Percentiles rank a stretch among this genome's conserved stretches.
Conservation (phyloP, 2,329 filamentous ascomycete genomes). For the Phialocephala sp. region DNA sequence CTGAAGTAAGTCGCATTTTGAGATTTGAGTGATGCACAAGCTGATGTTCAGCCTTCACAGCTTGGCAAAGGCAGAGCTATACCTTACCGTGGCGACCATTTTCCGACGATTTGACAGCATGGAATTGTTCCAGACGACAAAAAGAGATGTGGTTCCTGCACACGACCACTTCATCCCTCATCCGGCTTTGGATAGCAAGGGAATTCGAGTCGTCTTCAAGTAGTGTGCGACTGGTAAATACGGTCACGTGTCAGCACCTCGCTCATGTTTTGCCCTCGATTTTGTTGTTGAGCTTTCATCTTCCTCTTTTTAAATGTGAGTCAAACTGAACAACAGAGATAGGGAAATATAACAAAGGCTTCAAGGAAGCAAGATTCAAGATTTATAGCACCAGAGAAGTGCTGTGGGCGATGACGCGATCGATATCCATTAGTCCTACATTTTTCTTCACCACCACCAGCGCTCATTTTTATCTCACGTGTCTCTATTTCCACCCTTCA, state of each 20-base stretch:
- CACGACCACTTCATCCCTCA: conserved; percentile 8
- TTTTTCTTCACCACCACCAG: not conserved
- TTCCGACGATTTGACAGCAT: conserved; percentile 5
- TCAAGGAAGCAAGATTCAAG: not conserved
- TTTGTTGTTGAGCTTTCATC: too few relatives aligned
- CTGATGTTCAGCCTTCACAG: not conserved
- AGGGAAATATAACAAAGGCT: too few relatives aligned
- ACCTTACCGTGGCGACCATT: not conserved
- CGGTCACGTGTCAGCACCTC: not conserved
- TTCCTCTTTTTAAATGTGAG: not conserved
- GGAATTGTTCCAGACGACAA: conserved; percentile 5
- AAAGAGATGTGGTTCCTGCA: not conserved
- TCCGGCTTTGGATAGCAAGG: conserved; percentile 1
- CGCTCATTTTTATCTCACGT: not conserved
- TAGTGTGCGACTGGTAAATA: not conserved
- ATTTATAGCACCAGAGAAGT: too few relatives aligned
- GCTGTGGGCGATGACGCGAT: conserved; percentile 6
- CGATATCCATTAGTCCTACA: conserved; percentile 8
- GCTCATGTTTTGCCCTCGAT: too few relatives aligned
- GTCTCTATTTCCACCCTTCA: not conserved
- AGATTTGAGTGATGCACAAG: not conserved
- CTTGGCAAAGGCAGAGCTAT: conserved; percentile 2
- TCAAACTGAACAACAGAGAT: too few relatives aligned
- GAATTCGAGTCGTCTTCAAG: not conserved
- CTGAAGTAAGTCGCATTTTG: conserved; percentile 22